A percentile compares a stretch with the other conserved stretches of the same genome.
Evolutionary conservation across 495 filamentous ascomycete genomes (phyloP).

Genomic region (Penicillium crystallinum): DNA sequence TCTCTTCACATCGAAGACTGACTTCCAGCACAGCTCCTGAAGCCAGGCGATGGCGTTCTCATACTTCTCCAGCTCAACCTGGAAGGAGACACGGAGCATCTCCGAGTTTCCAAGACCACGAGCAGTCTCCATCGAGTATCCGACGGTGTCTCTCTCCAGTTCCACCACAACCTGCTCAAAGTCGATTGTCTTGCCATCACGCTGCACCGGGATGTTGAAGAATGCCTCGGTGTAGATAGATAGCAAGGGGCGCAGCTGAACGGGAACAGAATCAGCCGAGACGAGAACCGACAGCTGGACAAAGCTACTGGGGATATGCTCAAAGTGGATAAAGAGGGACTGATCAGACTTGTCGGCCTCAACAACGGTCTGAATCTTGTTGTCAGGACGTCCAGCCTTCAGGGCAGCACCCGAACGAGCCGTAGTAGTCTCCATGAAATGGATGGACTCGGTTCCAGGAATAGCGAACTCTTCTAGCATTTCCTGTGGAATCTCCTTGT

Average conservation of each 20-base stretch:
- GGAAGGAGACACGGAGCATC: slow-evolving; percentile 71
- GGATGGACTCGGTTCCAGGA: slow-evolving; percentile 78
- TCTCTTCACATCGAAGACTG: slow-evolving; percentile 77
- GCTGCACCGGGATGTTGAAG: slow-evolving; percentile 82
- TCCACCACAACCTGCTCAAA: slow-evolving; percentile 90
- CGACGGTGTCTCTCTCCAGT: slow-evolving; percentile 85
- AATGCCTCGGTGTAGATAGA: slow-evolving; percentile 84
- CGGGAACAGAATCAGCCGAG: slow-evolving; percentile 67
- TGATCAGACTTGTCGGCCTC: slow-evolving; percentile 59
- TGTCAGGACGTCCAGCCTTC: slow-evolving; percentile 59
- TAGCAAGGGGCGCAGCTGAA: slow-evolving; percentile 73
- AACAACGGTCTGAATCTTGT: slow-evolving; percentile 68
- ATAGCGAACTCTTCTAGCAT: slow-evolving; percentile 76
- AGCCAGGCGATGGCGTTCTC: slow-evolving; percentile 78
- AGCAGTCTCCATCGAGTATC: slow-evolving; percentile 65
- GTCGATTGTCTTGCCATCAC: slow-evolving; percentile 69
- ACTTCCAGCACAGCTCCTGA: slow-evolving; percentile 76
- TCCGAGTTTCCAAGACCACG: slow-evolving; percentile 69
- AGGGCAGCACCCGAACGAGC: slow-evolving; percentile 78
- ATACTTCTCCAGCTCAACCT: slow-evolving; percentile 87
- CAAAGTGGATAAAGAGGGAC: slow-evolving; percentile 94
- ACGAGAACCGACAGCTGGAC: slow-evolving; percentile 74
- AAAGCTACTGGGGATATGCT: slow-evolving; percentile 86
- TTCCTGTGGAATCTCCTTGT: slow-evolving; percentile 70
- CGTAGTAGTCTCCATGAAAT: slow-evolving; percentile 86